Evolutionary conservation across 192 early-diverging fungal species (phyloP), one percentile per base, ranked within the genome.

Genomic region (Phlyctochytrium arcticum): DNA sequence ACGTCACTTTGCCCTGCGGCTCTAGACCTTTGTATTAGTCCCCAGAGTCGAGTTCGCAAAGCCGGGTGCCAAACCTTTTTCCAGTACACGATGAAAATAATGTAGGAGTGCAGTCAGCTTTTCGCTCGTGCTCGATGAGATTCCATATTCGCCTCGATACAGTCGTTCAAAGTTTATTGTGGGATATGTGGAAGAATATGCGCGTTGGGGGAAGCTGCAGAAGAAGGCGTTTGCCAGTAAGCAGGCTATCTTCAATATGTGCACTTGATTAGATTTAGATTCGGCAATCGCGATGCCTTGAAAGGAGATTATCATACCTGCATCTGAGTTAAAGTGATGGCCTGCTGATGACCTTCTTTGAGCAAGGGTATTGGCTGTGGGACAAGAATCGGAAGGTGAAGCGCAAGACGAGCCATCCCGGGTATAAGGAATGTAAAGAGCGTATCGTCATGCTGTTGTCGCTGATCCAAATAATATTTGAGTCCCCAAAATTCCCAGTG

Each of bases 201-300:
- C 21, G n/a, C 19, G 75, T 23, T 58, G 62, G 3, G 72, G 70
- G 57, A 75, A 68, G 21, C 72, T 77, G 44, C 75, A 70, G 53
- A 78, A 75, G 60, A 80, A 80, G n/a, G 79, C 75, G 36, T 78
- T 75, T 12, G 75, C 72, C 3, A 80, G 46, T 5, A 80, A 46
- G 19, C 31, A 73, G 0, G 70, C 65, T 27, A 79, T 60, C 75
- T 80, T 34, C 15, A 27, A 15, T 6, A 15, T 9, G 19, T 12
- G 32, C 34, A 10, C 15, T 34, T 32, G 23, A 39, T 56, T 9
- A 68, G 12, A 4, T 29, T 12, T 26, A 15, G 15, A 67, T 49
- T n/a, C n/a, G n/a, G n/a, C n/a, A n/a, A n/a, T n/a, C n/a, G n/a
- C n/a, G n/a, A n/a, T n/a, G n/a, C n/a, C n/a, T n/a, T n/a, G n/a